Conservation (phyloP, 495 filamentous ascomycete species). For the Pyrenopolyporus hunteri region DNA sequence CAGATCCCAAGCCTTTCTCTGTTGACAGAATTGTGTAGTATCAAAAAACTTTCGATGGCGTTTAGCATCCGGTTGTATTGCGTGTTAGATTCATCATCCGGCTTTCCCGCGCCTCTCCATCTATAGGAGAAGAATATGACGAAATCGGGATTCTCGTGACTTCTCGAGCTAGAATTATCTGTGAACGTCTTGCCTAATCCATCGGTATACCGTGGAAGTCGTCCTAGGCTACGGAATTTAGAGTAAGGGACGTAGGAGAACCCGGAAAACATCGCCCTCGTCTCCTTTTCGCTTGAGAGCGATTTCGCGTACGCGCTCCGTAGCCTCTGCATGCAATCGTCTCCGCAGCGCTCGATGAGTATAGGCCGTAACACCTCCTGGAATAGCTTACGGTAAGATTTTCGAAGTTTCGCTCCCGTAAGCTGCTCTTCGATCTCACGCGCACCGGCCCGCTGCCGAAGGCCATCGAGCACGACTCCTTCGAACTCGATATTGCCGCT, state of each 20-base stretch:
- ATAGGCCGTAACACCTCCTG: conserved; percentile 41
- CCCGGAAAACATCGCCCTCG: conserved; percentile 22
- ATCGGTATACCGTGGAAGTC: conserved; percentile 33
- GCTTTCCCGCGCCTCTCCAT: conserved; percentile 28
- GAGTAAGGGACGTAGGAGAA: conserved; percentile 26
- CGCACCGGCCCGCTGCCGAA: conserved; percentile 11
- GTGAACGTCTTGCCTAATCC: neutral
- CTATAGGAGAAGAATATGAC: conserved; percentile 41
- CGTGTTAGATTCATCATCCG: conserved; percentile 31
- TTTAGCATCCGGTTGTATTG: conserved; percentile 36
- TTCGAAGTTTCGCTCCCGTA: conserved; percentile 33
- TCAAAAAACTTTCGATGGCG: conserved; percentile 31
- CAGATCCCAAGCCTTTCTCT: conserved; percentile 32
- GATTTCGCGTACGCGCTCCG: conserved; percentile 30
- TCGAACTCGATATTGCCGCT: conserved; percentile 23
- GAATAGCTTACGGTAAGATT: conserved; percentile 42
- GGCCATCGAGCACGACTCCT: conserved; percentile 30
- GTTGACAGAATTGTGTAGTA: conserved; percentile 14
- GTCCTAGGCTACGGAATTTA: conserved; percentile 26
- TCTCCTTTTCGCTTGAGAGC: conserved; percentile 15
- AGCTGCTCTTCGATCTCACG: neutral
- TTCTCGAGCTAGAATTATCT: neutral
- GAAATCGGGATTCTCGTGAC: conserved; percentile 10
- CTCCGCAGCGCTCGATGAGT: conserved; percentile 5
- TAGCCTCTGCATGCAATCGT: conserved; percentile 11